phyloP scores from a whole-genome alignment of 306 rosid species.

The Astragalus glycyphyllos region DNA sequence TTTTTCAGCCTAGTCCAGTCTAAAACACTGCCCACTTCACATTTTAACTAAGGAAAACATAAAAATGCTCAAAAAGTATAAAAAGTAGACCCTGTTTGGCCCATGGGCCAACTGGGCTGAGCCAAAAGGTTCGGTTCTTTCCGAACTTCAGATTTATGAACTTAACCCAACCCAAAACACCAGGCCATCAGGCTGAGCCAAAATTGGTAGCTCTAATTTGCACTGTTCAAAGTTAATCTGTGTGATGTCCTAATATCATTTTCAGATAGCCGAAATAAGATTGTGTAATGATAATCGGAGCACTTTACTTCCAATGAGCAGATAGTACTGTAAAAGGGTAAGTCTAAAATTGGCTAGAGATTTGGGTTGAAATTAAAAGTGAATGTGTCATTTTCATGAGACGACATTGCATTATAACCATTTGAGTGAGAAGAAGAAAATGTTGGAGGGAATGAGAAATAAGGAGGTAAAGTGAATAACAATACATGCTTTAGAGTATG shows the following conservation, averaged over 20 bases:
- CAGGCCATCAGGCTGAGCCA: no score
- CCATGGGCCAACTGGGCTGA: no score
- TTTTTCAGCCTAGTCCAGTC: no score
- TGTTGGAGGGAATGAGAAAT: slow-evolving; percentile 41
- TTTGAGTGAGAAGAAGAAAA: slow-evolving; percentile 48
- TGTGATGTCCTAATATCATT: slow-evolving; percentile 38
- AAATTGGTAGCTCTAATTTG: no score
- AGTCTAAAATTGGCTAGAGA: slow-evolving; percentile 46
- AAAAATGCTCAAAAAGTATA: no score
- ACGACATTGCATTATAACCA: slow-evolving; percentile 46
- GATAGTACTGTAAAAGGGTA: slow-evolving; percentile 30
- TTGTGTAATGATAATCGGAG: slow-evolving; percentile 45
- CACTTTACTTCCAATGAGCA: slow-evolving; percentile 37
- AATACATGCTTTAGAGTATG: slow-evolving; percentile 42
- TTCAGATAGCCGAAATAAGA: slow-evolving; percentile 38
- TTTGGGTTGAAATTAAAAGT: slow-evolving; percentile 44
- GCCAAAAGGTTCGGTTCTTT: no score
- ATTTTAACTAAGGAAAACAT: no score
- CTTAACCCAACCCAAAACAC: no score
- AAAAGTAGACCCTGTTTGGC: no score
- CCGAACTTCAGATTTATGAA: no score
- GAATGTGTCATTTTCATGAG: slow-evolving; percentile 45
- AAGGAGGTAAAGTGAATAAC: slow-evolving; percentile 36
- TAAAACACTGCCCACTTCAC: no score
- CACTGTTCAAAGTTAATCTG: slow-evolving; percentile 7